Base-by-base conservation (phyloP, 805 yeast genomes). In the Starmerella sirachaensis region DNA sequence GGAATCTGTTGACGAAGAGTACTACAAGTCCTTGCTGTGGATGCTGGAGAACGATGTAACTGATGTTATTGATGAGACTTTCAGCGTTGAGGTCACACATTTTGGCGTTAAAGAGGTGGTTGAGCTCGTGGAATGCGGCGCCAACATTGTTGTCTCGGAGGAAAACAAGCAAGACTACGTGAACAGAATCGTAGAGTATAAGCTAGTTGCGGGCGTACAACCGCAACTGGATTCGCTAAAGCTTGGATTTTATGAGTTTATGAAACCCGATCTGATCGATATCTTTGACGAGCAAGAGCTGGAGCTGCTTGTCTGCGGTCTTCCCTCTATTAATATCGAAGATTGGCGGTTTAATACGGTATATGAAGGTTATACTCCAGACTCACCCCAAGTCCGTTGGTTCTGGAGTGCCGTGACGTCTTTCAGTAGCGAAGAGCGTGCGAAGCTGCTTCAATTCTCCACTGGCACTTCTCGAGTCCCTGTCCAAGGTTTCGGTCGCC, bases 391-490 rank as follows among this genome's bases (percentile, higher is more conserved):
- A 55, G 77, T 91, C 40, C 85, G 79, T 54, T 88, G 96, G 82
- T 91, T 91, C 62, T 91, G 99, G 99, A 69, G 96, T 55, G 94
- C 96, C 1, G 95, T 91, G 11, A 74, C 84, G 51, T 82, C 96
- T 1, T 91, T 91, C 61, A 95, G 84, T 52, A 72, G 71, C 13
- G 98, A 91, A 56, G 96, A 91, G 55, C 69, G 94, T 33, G 99
- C 98, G 7, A 86, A 85, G 55, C 62, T 91, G 47, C 63, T 91
- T 41, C 99, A 91, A 56, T 91, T 91, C 65, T 88, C 93, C 1
- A 91, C 99, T 0, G 99, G 99, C 43, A 88, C 99, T 0, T 78
- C 93, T 45, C 85, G 86, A 58, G 97, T 91, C 7, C 98, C 99
- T 18, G 66, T 86, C 45, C 80, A 81, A 52, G 99, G 99, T 1